Evolutionary conservation across 176 grass and related monocot genomes (phyloP), one percentile per base, ranked within the genome.

Genomic region (Triticum turgidum): DNA sequence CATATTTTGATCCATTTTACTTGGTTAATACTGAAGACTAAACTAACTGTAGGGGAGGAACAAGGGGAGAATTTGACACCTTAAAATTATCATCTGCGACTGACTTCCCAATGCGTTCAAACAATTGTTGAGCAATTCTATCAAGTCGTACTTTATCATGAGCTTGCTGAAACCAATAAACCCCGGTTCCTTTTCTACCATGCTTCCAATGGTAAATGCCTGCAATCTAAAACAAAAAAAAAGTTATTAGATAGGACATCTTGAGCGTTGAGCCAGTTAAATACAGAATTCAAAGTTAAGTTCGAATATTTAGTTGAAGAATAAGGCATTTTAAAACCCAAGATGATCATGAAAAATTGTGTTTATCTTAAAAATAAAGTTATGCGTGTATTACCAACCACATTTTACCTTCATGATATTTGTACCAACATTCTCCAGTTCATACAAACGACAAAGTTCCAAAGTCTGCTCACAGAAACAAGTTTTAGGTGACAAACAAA

Each of bases 161-260:
- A 77, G 96, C 89, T 92, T 96, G 92, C 80, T 98, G 93, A 80
- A 98, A 95, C 96, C 96, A 98, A 79, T 98, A 95, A 83, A 98
- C 89, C n/a, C 93, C 96, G 51, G 84, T 65, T 47, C 93, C 93
- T 91, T 94, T 98, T 77, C 89, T 88, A 58, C 96, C 96, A 89
- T 98, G 93, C 76, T 96, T 98, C 96, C 96, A 98, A 83, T 96
- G 91, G 74, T 92, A 91, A 82, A 91, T 91, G 63, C 96, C 96
- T 66, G 92, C 92, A 87, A 92, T 87, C 96, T 98, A 86, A 80
- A 79, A 85, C 61, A 84, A 49, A 18, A 25, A n/a, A 62, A 11
- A 83, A 11, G 44, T 20, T 65, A 75, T 73, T 32, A 88, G 54
- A 86, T 37, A 76, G 12, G 29, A 66, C 17, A 78, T 56, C 2